Base-by-base conservation (phyloP, 2,329 filamentous ascomycete species). In the Diaporthe citri region DNA sequence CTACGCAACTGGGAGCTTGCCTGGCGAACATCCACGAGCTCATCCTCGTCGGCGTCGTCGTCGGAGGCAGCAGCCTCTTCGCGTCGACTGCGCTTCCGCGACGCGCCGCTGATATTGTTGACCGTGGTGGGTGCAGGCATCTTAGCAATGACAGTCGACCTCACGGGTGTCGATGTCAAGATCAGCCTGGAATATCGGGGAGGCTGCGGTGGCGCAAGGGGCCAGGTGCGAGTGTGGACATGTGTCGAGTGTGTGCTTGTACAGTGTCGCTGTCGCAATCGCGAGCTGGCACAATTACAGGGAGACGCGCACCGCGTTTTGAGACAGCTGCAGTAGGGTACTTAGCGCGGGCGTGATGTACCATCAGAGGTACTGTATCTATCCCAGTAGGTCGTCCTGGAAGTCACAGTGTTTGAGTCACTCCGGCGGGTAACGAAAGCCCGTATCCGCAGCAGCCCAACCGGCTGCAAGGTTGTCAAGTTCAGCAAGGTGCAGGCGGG, bases 11-110 rank as follows among this genome's bases (percentile, higher is more conserved):
- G 83, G 1, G 87, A 87, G 76, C 83, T 85, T 17, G 85, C 85
- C 59, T 84, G 80, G n/a, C 80, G 81, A n/a, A 83, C 79, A 22
- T 86, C 81, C 3, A 82, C 78, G 28, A 84, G 81, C 10, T 80
- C 81, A n/a, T 82, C 82, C 25, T 82, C 81, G 69, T 82, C 79
- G 22, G 78, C 79, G 12, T 81, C 79, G 46, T 79, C 80, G 43
- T 84, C 81, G 66, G 78, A 78, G 13, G 81, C 80, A 66, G 78
- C 79, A 10, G 81, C 79, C 41, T 79, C 80, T 28, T 84, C 80
- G 67, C 78, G 83, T 57, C 85, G 84, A 31, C 84, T 82, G 77
- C 88, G 86, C 80, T 90, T 90, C 34, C 81, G 76, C 8, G 80
- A 79, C 34, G 79, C 73, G 70, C 77, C 76, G 70, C 75, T 78